A percentile compares a stretch with the other conserved stretches of the same genome.
These are phyloP conservation scores for Fusarium siculi DNA, from an alignment of 2,329 filamentous ascomycete species.

Conservation along the genomic window DNA sequence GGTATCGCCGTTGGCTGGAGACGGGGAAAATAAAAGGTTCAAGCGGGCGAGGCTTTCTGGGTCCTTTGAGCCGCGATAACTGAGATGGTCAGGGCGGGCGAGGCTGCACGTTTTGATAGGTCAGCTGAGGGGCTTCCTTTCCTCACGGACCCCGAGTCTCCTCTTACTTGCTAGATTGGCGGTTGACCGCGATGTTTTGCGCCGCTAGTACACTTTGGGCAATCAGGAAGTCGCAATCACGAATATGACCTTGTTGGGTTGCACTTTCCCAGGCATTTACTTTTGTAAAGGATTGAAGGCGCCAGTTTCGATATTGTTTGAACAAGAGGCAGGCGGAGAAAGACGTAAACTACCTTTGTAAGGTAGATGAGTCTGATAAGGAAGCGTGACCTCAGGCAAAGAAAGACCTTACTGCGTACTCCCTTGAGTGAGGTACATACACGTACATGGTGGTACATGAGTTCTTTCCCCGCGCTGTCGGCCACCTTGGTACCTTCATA, in stretches of 20 bases:
- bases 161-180: slow-evolving; percentile 33
- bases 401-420: neutral
- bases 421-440: neutral
- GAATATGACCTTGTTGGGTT: slow-evolving; percentile 9
- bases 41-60: slow-evolving; percentile 44
- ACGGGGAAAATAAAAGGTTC: slow-evolving; percentile 45
- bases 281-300: neutral
- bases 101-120: slow-evolving; percentile 41
- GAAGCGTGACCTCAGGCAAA: neutral
- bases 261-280: neutral
- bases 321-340: neutral
- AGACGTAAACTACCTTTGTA: neutral
- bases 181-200: slow-evolving; percentile 26
- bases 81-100: slow-evolving; percentile 39
- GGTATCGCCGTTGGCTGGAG: slow-evolving; percentile 33
- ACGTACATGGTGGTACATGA: neutral
- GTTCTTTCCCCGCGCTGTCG: slow-evolving; percentile 11
- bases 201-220: slow-evolving; percentile 29
- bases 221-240: slow-evolving; percentile 16
- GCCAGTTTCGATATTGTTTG: neutral
- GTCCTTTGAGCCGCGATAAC: slow-evolving; percentile 45
- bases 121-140: slow-evolving; percentile 21
- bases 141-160: slow-evolving; percentile 30
- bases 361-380: neutral
- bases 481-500: neutral